Percentiles rank a stretch among this genome's conserved stretches.
These are phyloP conservation scores for Sporothrix luriei DNA, from an alignment of 2,329 filamentous ascomycete genomes.

Conservation along the genomic window DNA sequence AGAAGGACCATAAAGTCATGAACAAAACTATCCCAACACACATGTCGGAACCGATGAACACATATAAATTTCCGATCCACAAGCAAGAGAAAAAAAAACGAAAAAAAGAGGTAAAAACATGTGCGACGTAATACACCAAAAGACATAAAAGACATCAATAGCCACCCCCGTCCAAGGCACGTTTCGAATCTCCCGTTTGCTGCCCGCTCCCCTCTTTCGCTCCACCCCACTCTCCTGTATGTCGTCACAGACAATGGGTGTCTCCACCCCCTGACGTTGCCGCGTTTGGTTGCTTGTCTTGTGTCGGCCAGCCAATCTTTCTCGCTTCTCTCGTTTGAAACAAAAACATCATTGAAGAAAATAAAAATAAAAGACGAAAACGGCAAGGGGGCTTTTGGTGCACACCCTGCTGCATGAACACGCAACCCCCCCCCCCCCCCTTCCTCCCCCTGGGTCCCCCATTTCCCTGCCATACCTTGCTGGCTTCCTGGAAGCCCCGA, in stretches of 20 bases:
- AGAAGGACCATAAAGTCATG: neutral
- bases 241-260: neutral
- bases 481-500: conserved; percentile 6
- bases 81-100: neutral
- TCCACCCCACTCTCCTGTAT: neutral
- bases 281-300: neutral
- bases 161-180: neutral
- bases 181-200: conserved; percentile 7
- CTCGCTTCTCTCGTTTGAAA: neutral
- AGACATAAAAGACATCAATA: conserved; percentile 10
- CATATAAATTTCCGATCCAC: neutral
- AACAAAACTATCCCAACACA: neutral
- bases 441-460: neutral
- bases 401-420: neutral
- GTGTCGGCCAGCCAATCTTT: neutral
- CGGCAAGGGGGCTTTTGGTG: neutral
- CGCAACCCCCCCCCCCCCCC: neutral
- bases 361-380: neutral
- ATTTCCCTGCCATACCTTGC: conserved; percentile 20
- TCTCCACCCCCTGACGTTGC: conserved; percentile 9
- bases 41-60: neutral
- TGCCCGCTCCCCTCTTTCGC: neutral
- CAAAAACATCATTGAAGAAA: neutral
- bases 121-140: conserved; percentile 1
- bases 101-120: neutral